Conservation (phyloP, 805 yeast species). For the Metschnikowia vanudenii region DNA sequence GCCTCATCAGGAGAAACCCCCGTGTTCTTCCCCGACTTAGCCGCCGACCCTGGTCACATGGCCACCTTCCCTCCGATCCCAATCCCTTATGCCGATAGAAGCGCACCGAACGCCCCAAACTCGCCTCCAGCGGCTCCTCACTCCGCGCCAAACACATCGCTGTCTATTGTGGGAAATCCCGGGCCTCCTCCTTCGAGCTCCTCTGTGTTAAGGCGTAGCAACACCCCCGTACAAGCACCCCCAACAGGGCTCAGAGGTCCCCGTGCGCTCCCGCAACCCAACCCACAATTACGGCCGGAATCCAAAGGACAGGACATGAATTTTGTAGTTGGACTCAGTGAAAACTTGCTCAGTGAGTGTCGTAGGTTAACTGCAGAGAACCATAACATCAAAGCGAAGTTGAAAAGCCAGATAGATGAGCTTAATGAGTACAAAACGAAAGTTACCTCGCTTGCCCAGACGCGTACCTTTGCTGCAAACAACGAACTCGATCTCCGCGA, state of each 20-base stretch:
- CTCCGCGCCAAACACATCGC: slow-evolving; percentile 1
- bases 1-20: not conserved
- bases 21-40: slow-evolving; percentile 1
- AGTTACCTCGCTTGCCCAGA: slow-evolving; percentile 34
- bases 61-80: not conserved
- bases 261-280: slow-evolving; percentile 19
- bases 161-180: not conserved
- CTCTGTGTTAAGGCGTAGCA: slow-evolving; percentile 11
- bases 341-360: slow-evolving; percentile 67
- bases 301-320: slow-evolving; percentile 60
- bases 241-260: slow-evolving; percentile 14
- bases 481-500: slow-evolving; percentile 55
- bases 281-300: slow-evolving; percentile 42
- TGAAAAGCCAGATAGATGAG: slow-evolving; percentile 45
- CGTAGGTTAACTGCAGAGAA: slow-evolving; percentile 68
- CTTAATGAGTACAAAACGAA: slow-evolving; percentile 38
- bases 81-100: slow-evolving; percentile 1
- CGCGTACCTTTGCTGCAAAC: slow-evolving; percentile 32
- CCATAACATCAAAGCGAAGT: slow-evolving; percentile 42
- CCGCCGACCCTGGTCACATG: too few relatives aligned
- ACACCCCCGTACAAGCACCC: slow-evolving; percentile 9
- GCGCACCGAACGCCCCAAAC: not conserved
- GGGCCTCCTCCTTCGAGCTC: slow-evolving; percentile 10
- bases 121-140: not conserved
- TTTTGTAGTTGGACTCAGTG: slow-evolving; percentile 72